Percentiles rank a stretch among this genome's conserved stretches.
Conservation (phyloP, 208 protist genomes). For the Leishmania amazonensis region DNA sequence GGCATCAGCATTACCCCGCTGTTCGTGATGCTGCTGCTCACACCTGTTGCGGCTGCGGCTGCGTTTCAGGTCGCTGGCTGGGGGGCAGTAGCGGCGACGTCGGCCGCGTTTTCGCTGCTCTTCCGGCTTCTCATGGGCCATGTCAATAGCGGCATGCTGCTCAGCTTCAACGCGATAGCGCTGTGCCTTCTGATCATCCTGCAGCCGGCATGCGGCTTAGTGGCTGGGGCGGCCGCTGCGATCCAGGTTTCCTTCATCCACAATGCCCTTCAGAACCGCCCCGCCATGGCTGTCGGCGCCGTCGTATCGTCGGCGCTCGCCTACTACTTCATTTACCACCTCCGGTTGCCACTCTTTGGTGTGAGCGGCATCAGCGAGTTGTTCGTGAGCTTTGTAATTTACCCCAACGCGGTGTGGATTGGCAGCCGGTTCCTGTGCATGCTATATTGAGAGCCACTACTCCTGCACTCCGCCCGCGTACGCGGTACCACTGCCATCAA, state of each 20-base stretch:
- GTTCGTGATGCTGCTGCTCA: slow-evolving; percentile 31
- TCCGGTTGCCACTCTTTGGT: slow-evolving; percentile 34
- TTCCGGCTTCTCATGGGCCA: slow-evolving; percentile 14
- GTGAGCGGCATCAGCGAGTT: slow-evolving; percentile 40
- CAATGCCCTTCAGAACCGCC: slow-evolving; percentile 17
- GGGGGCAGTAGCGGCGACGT: slow-evolving; percentile 19
- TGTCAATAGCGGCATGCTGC: slow-evolving; percentile 35
- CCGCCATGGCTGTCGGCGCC: slow-evolving; percentile 27
- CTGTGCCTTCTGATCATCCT: slow-evolving; percentile 61
- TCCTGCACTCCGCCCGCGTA: not conserved
- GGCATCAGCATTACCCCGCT: slow-evolving; percentile 47
- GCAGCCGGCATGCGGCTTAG: slow-evolving; percentile 49
- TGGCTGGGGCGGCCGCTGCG: slow-evolving; percentile 50
- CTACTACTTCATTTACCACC: slow-evolving; percentile 33
- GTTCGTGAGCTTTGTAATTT: slow-evolving; percentile 64
- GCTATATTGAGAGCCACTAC: not conserved
- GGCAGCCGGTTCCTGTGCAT: slow-evolving; percentile 30
- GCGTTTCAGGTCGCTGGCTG: slow-evolving; percentile 28
- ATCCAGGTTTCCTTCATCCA: slow-evolving; percentile 56
- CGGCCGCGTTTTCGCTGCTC: slow-evolving; percentile 12
- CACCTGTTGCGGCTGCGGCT: slow-evolving; percentile 17
- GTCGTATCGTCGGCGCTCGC: slow-evolving; percentile 34
- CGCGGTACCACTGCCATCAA: not conserved
- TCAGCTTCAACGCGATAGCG: slow-evolving; percentile 56
- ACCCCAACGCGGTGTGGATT: slow-evolving; percentile 64